Base-by-base conservation (phyloP, 2,329 filamentous ascomycete genomes). In the Botrytis deweyae region DNA sequence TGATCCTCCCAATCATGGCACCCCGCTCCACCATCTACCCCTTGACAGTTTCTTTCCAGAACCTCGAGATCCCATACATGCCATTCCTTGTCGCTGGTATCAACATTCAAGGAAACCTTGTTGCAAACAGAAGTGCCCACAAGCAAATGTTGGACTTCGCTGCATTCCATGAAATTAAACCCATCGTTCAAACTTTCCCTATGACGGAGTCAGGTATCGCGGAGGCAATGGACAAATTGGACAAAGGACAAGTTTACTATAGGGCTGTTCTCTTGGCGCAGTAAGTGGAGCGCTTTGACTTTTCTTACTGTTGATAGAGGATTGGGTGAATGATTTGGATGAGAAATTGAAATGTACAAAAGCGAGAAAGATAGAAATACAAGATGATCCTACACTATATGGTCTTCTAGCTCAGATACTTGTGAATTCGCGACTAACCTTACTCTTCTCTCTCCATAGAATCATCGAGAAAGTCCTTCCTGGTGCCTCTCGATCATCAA, bases 101-200 rank as follows among this genome's bases (percentile, higher is more conserved):
- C 36, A 73, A 66, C 16, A 59, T 78, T 18, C 61, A 75, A 52
- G 76, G 74, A n/a, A 72, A 72, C 3, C 63, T 76, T 14, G 74
- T 77, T 9, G 76, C 78, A 22, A 63, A 74, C 12, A 75, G 74
- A 86, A 87, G 0, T 78, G 78, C 73, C 84, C 90, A 78, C 88
- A 89, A 76, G 81, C 84, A 77, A 20, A 91, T 91, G 89, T 78
- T 91, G 73, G 77, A 85, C 72, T 85, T 91, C 75, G 88, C 87
- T 6, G 88, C 84, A 0, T 84, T 88, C 55, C 87, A 89, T 82
- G 83, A 84, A 5, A 83, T 91, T 59, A 85, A 86, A 82, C 85
- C 88, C 1, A 88, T 88, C 86, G 83, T 90, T 38, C 81, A 88
- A 78, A 81, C 84, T 78, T 84, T 87, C 58, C 84, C 86, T 0